A percentile compares a stretch with the other conserved stretches of the same genome.
These are phyloP conservation scores for Kwoniella europaea DNA, from an alignment of 768 basidiomycete species.

Conservation along the genomic window DNA sequence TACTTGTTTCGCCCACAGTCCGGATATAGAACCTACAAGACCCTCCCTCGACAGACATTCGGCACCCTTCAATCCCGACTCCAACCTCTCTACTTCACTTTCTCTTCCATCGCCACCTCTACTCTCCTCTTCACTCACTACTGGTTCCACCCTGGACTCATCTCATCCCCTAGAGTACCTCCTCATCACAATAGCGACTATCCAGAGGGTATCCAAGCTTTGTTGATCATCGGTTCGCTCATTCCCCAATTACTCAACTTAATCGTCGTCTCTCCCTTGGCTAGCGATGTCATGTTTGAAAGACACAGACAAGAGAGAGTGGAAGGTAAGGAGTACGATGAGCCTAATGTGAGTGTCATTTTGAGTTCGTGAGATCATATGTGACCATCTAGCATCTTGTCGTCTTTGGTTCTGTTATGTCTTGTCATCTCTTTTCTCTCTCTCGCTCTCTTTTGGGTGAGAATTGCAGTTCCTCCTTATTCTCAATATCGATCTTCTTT, in stretches of 20 bases:
- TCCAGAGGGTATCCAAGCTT: slow-evolving; percentile 47
- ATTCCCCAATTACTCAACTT: slow-evolving; percentile 67
- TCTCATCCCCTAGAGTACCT: slow-evolving; percentile 63
- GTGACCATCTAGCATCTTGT: background rate
- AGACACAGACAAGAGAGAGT: slow-evolving; percentile 75
- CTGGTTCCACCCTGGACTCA: slow-evolving; percentile 68
- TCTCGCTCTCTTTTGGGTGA: too few species aligned
- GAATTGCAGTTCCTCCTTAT: background rate
- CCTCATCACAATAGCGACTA: slow-evolving; percentile 44
- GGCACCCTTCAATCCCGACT: slow-evolving; percentile 73
- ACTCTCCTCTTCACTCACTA: slow-evolving; percentile 64
- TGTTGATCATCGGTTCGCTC: slow-evolving; percentile 39
- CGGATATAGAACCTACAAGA: slow-evolving; percentile 40
- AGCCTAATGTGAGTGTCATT: slow-evolving; percentile 65
- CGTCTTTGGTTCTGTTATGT: background rate
- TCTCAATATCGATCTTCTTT: slow-evolving; percentile 10
- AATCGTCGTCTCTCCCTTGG: slow-evolving; percentile 72
- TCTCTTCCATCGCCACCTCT: slow-evolving; percentile 66
- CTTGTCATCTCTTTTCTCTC: background rate
- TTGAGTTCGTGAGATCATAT: background rate
- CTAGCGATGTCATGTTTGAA: slow-evolving; percentile 76
- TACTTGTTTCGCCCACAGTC: slow-evolving; percentile 22
- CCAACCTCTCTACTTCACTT: slow-evolving; percentile 75
- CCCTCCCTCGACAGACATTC: slow-evolving; percentile 69
- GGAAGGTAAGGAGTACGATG: slow-evolving; percentile 71